phyloP scores from a whole-genome alignment of 257 asterid genomes.

The Rhazya stricta region DNA sequence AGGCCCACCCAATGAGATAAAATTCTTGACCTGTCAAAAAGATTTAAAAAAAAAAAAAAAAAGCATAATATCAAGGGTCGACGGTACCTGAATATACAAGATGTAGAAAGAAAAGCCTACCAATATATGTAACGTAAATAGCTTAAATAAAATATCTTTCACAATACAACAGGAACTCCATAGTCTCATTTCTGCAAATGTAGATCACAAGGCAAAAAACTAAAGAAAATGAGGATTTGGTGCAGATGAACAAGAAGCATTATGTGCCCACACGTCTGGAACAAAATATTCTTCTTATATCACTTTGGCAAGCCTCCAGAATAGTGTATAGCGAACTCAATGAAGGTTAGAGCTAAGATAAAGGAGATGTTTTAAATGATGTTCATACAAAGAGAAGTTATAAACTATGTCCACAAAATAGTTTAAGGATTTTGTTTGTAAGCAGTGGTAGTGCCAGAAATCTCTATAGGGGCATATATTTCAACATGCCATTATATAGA shows the following conservation, averaged over 20 bases:
- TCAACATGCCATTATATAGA: background rate
- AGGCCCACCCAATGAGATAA: conserved; percentile 85
- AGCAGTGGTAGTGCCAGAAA: background rate
- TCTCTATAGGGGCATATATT: background rate
- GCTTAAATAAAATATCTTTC: background rate
- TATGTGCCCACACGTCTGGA: background rate
- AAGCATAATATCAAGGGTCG: background rate
- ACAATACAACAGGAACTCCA: too few relatives aligned
- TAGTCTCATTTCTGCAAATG: background rate
- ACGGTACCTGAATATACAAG: background rate
- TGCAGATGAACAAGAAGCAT: background rate
- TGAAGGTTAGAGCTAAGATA: background rate
- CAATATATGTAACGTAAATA: background rate
- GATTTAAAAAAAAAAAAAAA: background rate
- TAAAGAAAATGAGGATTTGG: background rate
- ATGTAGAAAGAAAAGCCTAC: background rate
- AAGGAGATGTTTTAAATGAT: background rate
- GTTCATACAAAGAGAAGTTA: background rate
- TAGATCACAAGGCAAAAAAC: background rate
- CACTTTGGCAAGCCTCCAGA: background rate
- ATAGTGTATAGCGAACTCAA: background rate
- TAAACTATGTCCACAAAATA: background rate
- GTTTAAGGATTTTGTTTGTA: background rate
- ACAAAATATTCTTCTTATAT: background rate
- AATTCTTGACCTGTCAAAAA: conserved; percentile 63